phyloP scores from a whole-genome alignment of 495 filamentous ascomycete species.

The Lindgomyces ingoldianus region DNA sequence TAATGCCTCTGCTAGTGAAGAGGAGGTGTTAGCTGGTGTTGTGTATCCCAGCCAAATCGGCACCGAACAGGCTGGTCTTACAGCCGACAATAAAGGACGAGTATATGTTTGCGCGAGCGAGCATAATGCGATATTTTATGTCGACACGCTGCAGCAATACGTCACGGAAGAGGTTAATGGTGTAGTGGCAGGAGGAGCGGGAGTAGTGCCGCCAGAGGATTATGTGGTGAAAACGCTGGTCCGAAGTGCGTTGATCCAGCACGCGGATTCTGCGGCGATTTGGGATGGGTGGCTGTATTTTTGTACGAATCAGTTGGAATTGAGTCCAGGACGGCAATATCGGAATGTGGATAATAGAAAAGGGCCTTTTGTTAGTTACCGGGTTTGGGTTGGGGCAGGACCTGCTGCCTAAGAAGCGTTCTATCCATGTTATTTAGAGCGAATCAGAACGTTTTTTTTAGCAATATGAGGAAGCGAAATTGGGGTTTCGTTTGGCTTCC shows the following conservation, averaged over 20 bases:
- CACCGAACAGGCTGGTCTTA: constrained; percentile 39
- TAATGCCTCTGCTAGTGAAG: constrained; percentile 26
- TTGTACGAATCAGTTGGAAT: constrained; percentile 39
- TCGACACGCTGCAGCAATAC: constrained; percentile 32
- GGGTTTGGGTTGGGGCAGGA: constrained; percentile 38
- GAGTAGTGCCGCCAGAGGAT: constrained; percentile 31
- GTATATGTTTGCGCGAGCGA: constrained; percentile 38
- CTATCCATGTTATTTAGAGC: too few species aligned
- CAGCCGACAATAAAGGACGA: constrained; percentile 36
- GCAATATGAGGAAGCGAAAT: too few species aligned
- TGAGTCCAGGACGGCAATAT: constrained; percentile 33
- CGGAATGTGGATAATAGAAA: constrained; percentile 37
- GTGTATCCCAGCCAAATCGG: constrained; percentile 33
- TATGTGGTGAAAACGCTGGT: constrained; percentile 39
- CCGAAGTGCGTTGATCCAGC: constrained; percentile 39
- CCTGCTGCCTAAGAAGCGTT: constrained; percentile 22
- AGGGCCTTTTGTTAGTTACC: constrained; percentile 35
- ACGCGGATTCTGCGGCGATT: constrained; percentile 38
- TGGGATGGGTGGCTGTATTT: constrained; percentile 40
- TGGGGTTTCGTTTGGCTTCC: too few species aligned
- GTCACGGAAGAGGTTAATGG: constrained; percentile 38
- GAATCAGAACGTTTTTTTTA: too few species aligned
- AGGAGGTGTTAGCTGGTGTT: constrained; percentile 34
- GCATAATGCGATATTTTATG: constrained; percentile 41
- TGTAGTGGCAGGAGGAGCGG: constrained; percentile 21